These are phyloP conservation scores for Wallacemonas sp. DNA, from an alignment of 208 protist genomes.

Conservation along the genomic window DNA sequence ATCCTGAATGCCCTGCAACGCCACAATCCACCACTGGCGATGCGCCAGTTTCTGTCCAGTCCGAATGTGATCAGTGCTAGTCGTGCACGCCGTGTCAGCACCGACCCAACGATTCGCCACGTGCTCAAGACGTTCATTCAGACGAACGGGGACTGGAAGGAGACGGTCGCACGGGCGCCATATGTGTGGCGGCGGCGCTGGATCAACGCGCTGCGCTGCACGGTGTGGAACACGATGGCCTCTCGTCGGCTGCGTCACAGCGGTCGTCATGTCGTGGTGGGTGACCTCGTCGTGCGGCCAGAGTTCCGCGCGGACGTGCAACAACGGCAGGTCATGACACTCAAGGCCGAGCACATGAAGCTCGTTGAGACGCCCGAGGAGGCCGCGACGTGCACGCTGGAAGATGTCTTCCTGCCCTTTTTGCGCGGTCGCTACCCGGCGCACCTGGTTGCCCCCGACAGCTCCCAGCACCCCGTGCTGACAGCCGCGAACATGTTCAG, in stretches of 20 bases:
- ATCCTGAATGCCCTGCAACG: conserved; percentile 77
- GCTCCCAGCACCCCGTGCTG: conserved; percentile 72
- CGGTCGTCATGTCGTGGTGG: conserved; percentile 42
- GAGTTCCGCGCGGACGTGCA: conserved; percentile 61
- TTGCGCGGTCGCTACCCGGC: conserved; percentile 66
- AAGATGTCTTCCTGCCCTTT: conserved; percentile 85
- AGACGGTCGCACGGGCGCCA: conserved; percentile 50
- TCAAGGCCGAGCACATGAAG: conserved; percentile 83
- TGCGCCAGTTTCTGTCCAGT: conserved; percentile 61
- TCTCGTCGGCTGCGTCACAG: conserved; percentile 47
- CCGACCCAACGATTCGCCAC: conserved; percentile 66
- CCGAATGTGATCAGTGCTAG: conserved; percentile 68
- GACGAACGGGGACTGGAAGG: conserved; percentile 63
- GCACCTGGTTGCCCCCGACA: conserved; percentile 57
- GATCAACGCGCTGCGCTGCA: conserved; percentile 70
- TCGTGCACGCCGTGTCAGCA: conserved; percentile 54
- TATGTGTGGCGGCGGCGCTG: conserved; percentile 80
- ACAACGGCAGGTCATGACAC: conserved; percentile 45
- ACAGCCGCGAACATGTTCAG: conserved; percentile 54
- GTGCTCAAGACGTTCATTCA: conserved; percentile 60
- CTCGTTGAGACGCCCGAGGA: conserved; percentile 42
- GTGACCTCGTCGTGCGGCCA: conserved; percentile 69
- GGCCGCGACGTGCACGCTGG: conserved; percentile 43
- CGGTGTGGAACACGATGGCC: conserved; percentile 85
- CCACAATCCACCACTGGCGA: conserved; percentile 40